phyloP scores from a whole-genome alignment of 2,329 filamentous ascomycete species.

The Beauveria australis region DNA sequence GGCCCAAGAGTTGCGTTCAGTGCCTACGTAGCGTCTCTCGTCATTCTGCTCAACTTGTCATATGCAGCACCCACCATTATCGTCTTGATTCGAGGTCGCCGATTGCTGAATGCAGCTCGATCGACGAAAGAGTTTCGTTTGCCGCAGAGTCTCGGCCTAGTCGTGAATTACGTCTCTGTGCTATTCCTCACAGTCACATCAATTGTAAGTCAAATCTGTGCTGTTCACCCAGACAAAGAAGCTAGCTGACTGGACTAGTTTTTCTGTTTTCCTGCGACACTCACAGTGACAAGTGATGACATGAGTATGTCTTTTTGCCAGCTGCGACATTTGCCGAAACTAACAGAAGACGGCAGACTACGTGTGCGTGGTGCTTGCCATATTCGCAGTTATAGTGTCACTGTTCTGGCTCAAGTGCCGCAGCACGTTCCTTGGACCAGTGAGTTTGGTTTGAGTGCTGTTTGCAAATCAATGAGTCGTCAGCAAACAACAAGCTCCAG shows the following conservation, averaged over 20 bases:
- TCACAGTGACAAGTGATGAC: conserved; percentile 21
- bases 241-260: conserved; percentile 17
- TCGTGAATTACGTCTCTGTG: conserved; percentile 24
- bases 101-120: conserved; percentile 20
- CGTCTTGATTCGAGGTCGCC: conserved; percentile 28
- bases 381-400: conserved; percentile 19
- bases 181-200: conserved; percentile 32
- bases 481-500: neutral
- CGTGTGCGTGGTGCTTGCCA: conserved; percentile 28
- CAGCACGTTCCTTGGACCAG: conserved; percentile 8
- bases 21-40: conserved; percentile 36
- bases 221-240: neutral
- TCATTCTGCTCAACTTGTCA: conserved; percentile 37
- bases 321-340: neutral
- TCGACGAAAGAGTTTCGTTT: conserved; percentile 22
- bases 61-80: conserved; percentile 34
- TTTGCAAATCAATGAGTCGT: neutral
- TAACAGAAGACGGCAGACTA: conserved; percentile 21
- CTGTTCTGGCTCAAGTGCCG: conserved; percentile 1
- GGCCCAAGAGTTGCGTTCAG: conserved; percentile 39
- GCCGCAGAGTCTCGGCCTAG: conserved; percentile 19
- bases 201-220: conserved; percentile 18
- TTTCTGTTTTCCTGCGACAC: conserved; percentile 23
- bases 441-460: neutral
- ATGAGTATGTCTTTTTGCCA: conserved; percentile 20